Percentiles rank a stretch among this genome's conserved stretches.
Evolutionary conservation across 2,329 filamentous ascomycete species (phyloP).

Genomic region (Lachnellula willkommii): DNA sequence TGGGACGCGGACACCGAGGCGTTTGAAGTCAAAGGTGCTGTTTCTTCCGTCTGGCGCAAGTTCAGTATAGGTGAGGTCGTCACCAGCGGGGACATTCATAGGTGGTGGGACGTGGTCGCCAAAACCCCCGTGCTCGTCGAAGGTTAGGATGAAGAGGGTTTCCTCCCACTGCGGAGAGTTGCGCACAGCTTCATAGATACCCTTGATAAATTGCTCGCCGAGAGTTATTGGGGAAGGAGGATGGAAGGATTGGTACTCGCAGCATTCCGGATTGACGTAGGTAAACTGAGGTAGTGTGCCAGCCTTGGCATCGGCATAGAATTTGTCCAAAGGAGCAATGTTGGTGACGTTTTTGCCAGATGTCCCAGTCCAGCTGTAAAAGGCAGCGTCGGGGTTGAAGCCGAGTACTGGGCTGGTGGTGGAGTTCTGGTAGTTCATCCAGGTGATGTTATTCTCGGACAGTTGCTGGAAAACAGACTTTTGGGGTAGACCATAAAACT

Average conservation of each 20-base stretch:
- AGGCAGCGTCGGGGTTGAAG: conserved; percentile 40
- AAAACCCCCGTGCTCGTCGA: conserved; percentile 44
- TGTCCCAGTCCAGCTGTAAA: conserved; percentile 39
- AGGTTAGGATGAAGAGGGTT: conserved; percentile 43
- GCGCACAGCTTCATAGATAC: conserved; percentile 42
- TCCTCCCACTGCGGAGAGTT: conserved; percentile 41
- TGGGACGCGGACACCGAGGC: conserved; percentile 40
- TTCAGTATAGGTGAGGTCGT: conserved; percentile 34
- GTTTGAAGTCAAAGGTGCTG: conserved; percentile 37
- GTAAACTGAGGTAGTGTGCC: conserved; percentile 41
- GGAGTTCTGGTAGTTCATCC: conserved; percentile 44
- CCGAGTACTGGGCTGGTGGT: conserved; percentile 30
- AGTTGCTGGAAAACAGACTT: conserved; percentile 38
- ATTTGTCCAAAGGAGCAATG: conserved; percentile 36
- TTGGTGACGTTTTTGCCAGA: conserved; percentile 33
- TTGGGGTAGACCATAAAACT: conserved; percentile 33
- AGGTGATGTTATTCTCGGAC: conserved; percentile 36
- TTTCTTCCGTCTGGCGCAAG: conserved; percentile 32
- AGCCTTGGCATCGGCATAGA: conserved; percentile 40
- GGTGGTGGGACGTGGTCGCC: conserved; percentile 42
- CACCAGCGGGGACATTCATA: conserved; percentile 35
- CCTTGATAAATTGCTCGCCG: conserved; percentile 41
- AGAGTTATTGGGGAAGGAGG: conserved; percentile 39
- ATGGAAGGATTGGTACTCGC: conserved; percentile 44
- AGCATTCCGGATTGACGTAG: conserved; percentile 48